Conservation (phyloP, 371 early-diverging fungal genomes). For the Mucor indicus region DNA sequence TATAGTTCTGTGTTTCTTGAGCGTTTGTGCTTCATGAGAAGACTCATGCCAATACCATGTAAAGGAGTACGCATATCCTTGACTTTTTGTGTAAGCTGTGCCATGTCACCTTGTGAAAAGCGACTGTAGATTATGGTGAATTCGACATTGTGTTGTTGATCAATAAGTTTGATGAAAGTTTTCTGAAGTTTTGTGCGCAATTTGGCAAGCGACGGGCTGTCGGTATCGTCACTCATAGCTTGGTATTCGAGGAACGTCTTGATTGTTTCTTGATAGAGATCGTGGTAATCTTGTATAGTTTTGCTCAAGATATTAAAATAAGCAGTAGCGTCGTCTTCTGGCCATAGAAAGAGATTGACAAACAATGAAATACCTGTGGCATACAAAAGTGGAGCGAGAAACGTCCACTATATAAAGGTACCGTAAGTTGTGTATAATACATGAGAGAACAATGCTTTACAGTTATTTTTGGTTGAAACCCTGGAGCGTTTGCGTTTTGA, state of each 20-base stretch:
- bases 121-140: slow-evolving; percentile 25
- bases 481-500: slow-evolving; percentile 14
- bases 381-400: slow-evolving; percentile 29
- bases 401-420: slow-evolving; percentile 21
- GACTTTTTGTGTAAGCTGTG: slow-evolving; percentile 22
- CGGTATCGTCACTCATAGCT: not conserved
- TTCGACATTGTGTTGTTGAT: slow-evolving; percentile 35
- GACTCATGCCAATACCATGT: slow-evolving; percentile 36
- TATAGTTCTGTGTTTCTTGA: slow-evolving; percentile 1
- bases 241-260: slow-evolving; percentile 14
- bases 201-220: slow-evolving; percentile 2
- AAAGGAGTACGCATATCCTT: slow-evolving; percentile 28
- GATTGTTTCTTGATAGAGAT: slow-evolving; percentile 26
- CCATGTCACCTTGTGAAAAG: slow-evolving; percentile 24
- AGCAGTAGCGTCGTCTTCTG: slow-evolving; percentile 33
- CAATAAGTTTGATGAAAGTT: slow-evolving; percentile 24
- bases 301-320: slow-evolving; percentile 21
- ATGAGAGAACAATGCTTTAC: slow-evolving; percentile 13
- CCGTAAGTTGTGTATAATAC: not conserved
- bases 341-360: slow-evolving; percentile 35
- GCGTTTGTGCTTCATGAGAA: no score
- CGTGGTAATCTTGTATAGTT: slow-evolving; percentile 18
- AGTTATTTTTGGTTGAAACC: slow-evolving; percentile 20
- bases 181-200: slow-evolving; percentile 25
- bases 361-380: slow-evolving; percentile 28